Base-by-base conservation (phyloP, 164 flowering plant genomes). In the Berberis thunbergii region DNA sequence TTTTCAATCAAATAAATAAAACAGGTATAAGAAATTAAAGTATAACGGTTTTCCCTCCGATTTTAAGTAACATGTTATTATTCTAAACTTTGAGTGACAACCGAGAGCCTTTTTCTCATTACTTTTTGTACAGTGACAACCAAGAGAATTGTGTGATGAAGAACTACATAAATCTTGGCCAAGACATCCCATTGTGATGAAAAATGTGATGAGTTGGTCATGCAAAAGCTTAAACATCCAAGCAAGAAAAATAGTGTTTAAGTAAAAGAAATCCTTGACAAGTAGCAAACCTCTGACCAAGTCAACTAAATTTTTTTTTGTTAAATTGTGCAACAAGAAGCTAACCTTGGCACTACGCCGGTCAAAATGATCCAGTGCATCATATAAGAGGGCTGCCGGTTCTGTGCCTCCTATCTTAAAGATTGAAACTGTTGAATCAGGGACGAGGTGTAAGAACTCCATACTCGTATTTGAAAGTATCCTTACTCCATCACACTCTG, bases 301-400 rank as follows among this genome's bases (percentile, higher is more conserved):
- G 38, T 6, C 26, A 54, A 49, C 13, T 41, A 6, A 4, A 68
- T 39, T 11, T 6, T 43, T 13, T 26, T 26, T 26, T 26, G 26
- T 26, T 26, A 9, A 41, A 45, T 40, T 54, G 26, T 49, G 62
- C 48, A 49, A 58, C 50, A 41, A 62, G 53, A 49, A 46, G 49
- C 67, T 43, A 75, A 89, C 98, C 97, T 95, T 95, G 39, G 99
- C 96, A 78, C 99, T 95, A 11, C 84, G 83, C 70, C 77, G 78
- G 69, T 91, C 97, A 78, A 91, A 95, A 78, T 86, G 96, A 78
- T 95, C 99, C 83, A 91, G 78, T 12, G 97, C 99, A 81, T 95
- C 99, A 74, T 83, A 89, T 10, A 95, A 72, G 54, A 95, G 78
- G 63, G 99, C 97, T 69, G 97, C 85, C 57, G 97, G 94, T 12